Evolutionary conservation across 768 basidiomycete species (phyloP).

Genomic region (Floccularia luteovirens): DNA sequence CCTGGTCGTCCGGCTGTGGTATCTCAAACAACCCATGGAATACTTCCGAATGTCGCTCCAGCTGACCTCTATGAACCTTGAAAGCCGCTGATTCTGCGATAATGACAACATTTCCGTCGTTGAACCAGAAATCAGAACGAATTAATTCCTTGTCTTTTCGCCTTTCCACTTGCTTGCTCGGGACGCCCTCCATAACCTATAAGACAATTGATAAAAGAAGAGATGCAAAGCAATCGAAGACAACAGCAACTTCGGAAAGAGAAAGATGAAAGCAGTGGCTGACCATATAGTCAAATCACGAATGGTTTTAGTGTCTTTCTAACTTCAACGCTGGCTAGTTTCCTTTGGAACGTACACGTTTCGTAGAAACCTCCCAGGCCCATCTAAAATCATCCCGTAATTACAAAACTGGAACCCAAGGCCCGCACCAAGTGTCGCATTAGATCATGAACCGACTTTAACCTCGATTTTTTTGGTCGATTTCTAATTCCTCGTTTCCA

Average conservation of each 20-base stretch:
- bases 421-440: no score
- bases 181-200: background rate
- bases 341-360: no score
- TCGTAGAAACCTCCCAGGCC: no score
- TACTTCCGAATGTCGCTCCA: slow-evolving; percentile 72
- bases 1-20: slow-evolving; percentile 45
- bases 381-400: no score
- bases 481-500: no score
- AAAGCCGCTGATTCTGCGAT: slow-evolving; percentile 51
- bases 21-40: slow-evolving; percentile 62
- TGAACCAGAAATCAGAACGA: slow-evolving; percentile 65
- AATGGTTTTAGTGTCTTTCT: no score
- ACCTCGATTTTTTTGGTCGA: no score
- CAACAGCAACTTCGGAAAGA: background rate
- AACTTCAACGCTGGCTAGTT: no score
- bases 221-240: background rate
- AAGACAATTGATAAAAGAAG: background rate
- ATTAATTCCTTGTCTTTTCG: slow-evolving; percentile 12
- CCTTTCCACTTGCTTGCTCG: background rate
- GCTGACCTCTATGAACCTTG: slow-evolving; percentile 70
- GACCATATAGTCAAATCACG: background rate
- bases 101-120: slow-evolving; percentile 64
- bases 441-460: no score
- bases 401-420: no score
- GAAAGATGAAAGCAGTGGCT: background rate